A percentile compares a stretch with the other conserved stretches of the same genome.
Conservation (phyloP, 208 protist genomes). For the Acanthamoeba healyi region DNA sequence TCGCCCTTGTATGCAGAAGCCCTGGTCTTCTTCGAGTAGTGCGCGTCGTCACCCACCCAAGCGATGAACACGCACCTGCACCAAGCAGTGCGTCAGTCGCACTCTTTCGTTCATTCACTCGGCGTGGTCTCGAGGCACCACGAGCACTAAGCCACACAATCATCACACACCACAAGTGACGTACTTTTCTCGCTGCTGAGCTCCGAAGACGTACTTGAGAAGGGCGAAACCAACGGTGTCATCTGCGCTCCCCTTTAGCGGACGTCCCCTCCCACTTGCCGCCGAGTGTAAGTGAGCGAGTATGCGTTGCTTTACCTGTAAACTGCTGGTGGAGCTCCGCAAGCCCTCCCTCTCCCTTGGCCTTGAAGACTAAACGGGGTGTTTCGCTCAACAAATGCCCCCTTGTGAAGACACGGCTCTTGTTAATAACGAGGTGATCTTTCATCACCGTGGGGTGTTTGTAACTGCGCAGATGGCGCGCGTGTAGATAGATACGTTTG, state of each 20-base stretch:
- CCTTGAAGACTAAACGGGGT: background rate
- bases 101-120: no score
- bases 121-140: background rate
- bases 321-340: conserved; percentile 5
- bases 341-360: background rate
- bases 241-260: no score
- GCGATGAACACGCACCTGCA: conserved; percentile 18
- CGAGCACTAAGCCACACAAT: background rate
- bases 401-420: background rate
- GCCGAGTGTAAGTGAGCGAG: no score
- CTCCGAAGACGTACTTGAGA: background rate
- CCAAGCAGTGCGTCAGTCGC: background rate
- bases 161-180: background rate
- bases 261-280: no score
- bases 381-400: background rate
- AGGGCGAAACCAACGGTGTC: conserved; percentile 19
- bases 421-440: no score
- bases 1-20: conserved; percentile 25
- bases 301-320: background rate
- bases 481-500: background rate
- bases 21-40: conserved; percentile 32
- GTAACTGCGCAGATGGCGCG: no score
- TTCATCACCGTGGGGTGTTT: no score
- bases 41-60: conserved; percentile 18
- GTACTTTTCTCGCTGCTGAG: conserved; percentile 27